Percentiles rank a stretch among this genome's conserved stretches.
Evolutionary conservation across 805 yeast genomes (phyloP).

Genomic region (Saccharomyces eubayanus): DNA sequence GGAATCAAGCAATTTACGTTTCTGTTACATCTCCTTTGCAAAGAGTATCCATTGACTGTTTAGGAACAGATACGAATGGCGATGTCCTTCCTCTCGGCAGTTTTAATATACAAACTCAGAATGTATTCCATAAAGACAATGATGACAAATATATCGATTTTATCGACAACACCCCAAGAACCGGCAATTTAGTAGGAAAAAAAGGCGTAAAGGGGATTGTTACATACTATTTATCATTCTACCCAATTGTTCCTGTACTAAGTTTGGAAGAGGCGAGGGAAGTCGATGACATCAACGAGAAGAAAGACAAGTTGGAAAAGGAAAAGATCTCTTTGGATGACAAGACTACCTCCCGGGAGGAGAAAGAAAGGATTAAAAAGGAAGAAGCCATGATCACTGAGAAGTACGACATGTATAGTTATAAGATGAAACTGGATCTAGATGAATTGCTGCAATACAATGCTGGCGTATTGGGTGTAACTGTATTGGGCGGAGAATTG

Average conservation of each 20-base stretch:
- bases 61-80: conserved; percentile 69
- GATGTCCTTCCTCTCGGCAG: conserved; percentile 79
- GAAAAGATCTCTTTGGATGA: conserved; percentile 26
- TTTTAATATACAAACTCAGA: conserved; percentile 55
- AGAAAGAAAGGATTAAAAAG: conserved; percentile 19
- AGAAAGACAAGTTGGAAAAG: conserved; percentile 29
- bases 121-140: conserved; percentile 48
- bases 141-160: conserved; percentile 55
- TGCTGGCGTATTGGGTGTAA: conserved; percentile 65
- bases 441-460: conserved; percentile 47
- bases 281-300: conserved; percentile 35
- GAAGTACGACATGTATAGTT: conserved; percentile 31
- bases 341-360: conserved; percentile 17
- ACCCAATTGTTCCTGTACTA: conserved; percentile 66
- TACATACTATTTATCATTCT: conserved; percentile 64
- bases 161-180: conserved; percentile 45
- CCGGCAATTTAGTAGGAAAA: conserved; percentile 54
- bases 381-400: conserved; percentile 25
- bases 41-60: conserved; percentile 67
- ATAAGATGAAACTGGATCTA: conserved; percentile 43
- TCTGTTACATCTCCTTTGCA: conserved; percentile 74
- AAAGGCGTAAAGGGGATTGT: conserved; percentile 73
- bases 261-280: conserved; percentile 59
- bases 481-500: conserved; percentile 48
- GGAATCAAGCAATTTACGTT: conserved; percentile 71